Evolutionary conservation across 1,139 yeast species (phyloP).

Genomic region (Kodamaea plutei): DNA sequence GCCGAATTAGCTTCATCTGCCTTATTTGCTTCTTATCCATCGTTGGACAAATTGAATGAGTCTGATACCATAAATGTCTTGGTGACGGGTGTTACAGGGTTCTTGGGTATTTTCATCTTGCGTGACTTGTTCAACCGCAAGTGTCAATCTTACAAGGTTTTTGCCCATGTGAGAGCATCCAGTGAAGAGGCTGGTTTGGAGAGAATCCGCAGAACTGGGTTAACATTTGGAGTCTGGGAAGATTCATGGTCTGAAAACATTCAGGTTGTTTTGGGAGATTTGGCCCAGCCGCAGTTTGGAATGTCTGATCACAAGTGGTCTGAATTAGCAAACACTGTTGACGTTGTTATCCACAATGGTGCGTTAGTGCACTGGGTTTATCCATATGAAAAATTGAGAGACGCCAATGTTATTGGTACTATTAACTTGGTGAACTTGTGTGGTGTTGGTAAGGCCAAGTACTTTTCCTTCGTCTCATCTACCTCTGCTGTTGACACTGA

Average conservation of each 20-base stretch:
- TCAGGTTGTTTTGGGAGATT: constrained; percentile 78
- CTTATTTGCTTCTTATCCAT: constrained; percentile 39
- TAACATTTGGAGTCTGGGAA: constrained; percentile 84
- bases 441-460: constrained; percentile 74
- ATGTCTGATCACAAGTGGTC: constrained; percentile 56
- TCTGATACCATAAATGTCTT: constrained; percentile 58
- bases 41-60: constrained; percentile 25
- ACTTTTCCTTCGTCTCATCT: constrained; percentile 88
- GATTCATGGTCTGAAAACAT: constrained; percentile 55
- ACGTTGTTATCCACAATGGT: constrained; percentile 91
- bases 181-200: constrained; percentile 64
- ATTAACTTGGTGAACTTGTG: constrained; percentile 81
- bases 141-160: constrained; percentile 50
- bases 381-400: constrained; percentile 86
- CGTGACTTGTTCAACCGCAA: constrained; percentile 61
- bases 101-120: constrained; percentile 84
- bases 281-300: constrained; percentile 71
- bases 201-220: constrained; percentile 72
- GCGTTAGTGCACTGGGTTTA: constrained; percentile 99
- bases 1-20: constrained; percentile 43
- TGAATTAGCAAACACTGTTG: constrained; percentile 54
- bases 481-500: constrained; percentile 89
- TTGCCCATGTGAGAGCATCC: constrained; percentile 89
- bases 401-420: constrained; percentile 89
- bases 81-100: constrained; percentile 95